phyloP scores from a whole-genome alignment of 495 filamentous ascomycete species.

The Antarctomyces pellizariae region DNA sequence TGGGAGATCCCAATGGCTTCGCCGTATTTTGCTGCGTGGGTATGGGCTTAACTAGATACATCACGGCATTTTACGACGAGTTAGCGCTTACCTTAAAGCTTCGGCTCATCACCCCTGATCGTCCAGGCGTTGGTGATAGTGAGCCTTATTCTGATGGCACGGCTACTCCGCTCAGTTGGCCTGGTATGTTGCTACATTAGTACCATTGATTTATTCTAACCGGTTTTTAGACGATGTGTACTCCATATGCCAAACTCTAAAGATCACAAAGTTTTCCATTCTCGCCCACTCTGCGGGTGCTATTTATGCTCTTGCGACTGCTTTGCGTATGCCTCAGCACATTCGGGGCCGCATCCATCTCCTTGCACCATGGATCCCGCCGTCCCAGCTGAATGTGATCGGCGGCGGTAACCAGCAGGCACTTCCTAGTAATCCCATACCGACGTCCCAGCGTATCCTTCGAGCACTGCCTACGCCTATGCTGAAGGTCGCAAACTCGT shows the following conservation, averaged over 20 bases:
- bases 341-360: conserved; percentile 90
- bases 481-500: conserved; percentile 81
- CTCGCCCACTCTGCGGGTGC: conserved; percentile 94
- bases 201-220: conserved; percentile 11
- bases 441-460: conserved; percentile 77
- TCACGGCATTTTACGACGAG: conserved; percentile 96
- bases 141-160: conserved; percentile 58
- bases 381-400: conserved; percentile 79
- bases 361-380: conserved; percentile 92
- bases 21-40: conserved; percentile 93
- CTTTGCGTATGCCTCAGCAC: conserved; percentile 84
- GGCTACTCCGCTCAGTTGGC: conserved; percentile 80
- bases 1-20: conserved; percentile 76
- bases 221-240: conserved; percentile 59
- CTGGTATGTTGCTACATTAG: conserved; percentile 32
- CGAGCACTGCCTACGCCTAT: conserved; percentile 79
- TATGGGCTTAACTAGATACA: conserved; percentile 90
- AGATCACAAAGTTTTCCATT: conserved; percentile 91
- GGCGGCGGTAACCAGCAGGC: conserved; percentile 39
- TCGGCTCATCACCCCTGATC: conserved; percentile 78
- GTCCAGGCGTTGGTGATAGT: conserved; percentile 85
- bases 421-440: conserved; percentile 55
- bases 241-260: conserved; percentile 76
- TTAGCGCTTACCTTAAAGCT: conserved; percentile 73
- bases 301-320: conserved; percentile 91